A percentile compares a stretch with the other conserved stretches of the same genome.
These are phyloP conservation scores for Diplodia sapinea DNA, from an alignment of 2,329 filamentous ascomycete species.

Conservation along the genomic window DNA sequence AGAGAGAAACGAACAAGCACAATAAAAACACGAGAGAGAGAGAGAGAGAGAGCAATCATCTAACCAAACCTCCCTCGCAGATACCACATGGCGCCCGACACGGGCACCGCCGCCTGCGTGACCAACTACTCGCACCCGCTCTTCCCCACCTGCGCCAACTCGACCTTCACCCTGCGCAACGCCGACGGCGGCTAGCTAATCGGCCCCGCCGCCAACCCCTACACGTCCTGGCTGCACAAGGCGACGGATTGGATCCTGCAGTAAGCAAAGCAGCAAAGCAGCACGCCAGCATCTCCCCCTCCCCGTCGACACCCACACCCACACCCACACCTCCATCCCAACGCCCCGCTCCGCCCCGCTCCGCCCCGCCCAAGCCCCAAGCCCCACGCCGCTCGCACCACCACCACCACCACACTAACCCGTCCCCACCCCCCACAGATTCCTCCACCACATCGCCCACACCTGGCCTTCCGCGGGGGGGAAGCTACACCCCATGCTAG, in stretches of 20 bases:
- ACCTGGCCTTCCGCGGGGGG: too few relatives aligned
- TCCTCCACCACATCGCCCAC: too few relatives aligned
- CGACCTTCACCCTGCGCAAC: constrained; percentile 42
- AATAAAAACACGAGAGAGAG: too few relatives aligned
- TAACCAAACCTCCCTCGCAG: neutral
- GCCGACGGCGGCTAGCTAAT: constrained; percentile 41
- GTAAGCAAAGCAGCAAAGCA: constrained; percentile 29
- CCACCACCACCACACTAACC: too few relatives aligned
- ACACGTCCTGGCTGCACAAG: constrained; percentile 45
- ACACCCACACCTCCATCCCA: too few relatives aligned
- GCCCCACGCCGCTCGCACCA: too few relatives aligned
- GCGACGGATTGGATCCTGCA: constrained; percentile 45
- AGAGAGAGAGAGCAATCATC: neutral
- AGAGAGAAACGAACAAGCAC: too few relatives aligned
- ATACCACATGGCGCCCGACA: constrained; percentile 44
- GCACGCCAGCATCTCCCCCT: too few relatives aligned
- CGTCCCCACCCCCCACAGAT: too few relatives aligned
- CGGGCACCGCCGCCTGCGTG: constrained; percentile 47
- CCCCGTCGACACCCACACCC: constrained; percentile 42
- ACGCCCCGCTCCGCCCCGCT: too few relatives aligned
- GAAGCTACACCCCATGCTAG: too few relatives aligned
- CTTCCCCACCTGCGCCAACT: constrained; percentile 45
- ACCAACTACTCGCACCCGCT: constrained; percentile 43
- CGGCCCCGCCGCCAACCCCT: constrained; percentile 42
- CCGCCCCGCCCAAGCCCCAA: too few relatives aligned